Base-by-base conservation (phyloP, 805 yeast species). In the Sugiyamaella chiloensis region DNA sequence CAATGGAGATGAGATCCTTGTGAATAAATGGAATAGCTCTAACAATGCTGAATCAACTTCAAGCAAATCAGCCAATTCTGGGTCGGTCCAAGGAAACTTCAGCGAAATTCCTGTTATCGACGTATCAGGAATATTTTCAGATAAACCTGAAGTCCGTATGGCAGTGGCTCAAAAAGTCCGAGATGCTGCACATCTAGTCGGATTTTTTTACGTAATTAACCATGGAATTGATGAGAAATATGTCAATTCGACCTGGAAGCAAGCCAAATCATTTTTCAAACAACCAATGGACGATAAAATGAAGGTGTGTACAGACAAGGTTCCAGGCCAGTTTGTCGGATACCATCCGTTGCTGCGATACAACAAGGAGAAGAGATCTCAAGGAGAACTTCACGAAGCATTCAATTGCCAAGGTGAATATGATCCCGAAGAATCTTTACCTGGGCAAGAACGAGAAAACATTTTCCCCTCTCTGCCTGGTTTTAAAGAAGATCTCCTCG, bases 371-470 rank as follows among this genome's bases (percentile, higher is more conserved):
- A 34, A 34, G 20, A 12, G 37, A 7, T 19, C 37, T 3, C 11
- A 12, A 5, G 84, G 81, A 6, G 86, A 80, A 56, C 72, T 80
- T 72, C 65, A 85, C 48, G 86, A 80, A 55, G 85, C 81, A 60
- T 73, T 75, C 49, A 85, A 80, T 57, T 65, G 80, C 46, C 84
- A 78, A 3, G 76, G 81, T 2, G 55, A 53, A 6, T 37, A 41
- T 5, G 79, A 74, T 50, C 21, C 37, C 20, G 70, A 75, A 2
- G 70, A 72, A 7, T 78, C 79, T 0, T 79, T 81, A 0, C 71
- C 73, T 26, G 68, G 65, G 21, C 42, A 54, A 4, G 55, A 56
- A 4, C 61, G 23, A 60, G 58, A 34, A 34, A 34, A 34, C 20
- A 34, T 34, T 4, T 34, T 34, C 20, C 37, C 37, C 21, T 60